Base-by-base conservation (phyloP, 176 grass and related monocot genomes). In the Puccinellia tenuiflora region DNA sequence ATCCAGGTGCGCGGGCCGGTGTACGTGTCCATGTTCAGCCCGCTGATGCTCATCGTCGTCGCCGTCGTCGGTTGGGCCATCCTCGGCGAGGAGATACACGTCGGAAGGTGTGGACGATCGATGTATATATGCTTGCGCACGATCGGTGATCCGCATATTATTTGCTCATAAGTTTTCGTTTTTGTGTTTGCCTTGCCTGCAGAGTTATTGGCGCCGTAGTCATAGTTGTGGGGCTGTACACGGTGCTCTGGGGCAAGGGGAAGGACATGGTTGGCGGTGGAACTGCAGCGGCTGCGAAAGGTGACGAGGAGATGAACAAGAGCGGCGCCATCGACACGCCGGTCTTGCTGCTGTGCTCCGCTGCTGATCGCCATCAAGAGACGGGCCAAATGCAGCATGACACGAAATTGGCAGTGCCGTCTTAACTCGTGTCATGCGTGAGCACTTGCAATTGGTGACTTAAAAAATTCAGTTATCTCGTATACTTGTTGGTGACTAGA, bases 211-310 rank as follows among this genome's bases (percentile, higher is more conserved):
- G 92, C 51, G 82, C 88, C 43, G 56, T 61, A 2, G 21, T 94
- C 12, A 91, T 91, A 65, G 86, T 94, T 5, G 46, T 73, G 24
- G 92, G 88, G 8, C 18, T 88, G 26, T 93, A 93, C 78, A 57
- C 82, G 0, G 88, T 94, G 51, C 79, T 94, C 21, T 88, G 92
- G 92, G 88, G 83, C 9, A 91, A 91, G 83, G 76, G 83, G 60
- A 86, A 51, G 70, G 88, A 94, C 31, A 15, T 75, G 20, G 80
- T 67, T 10, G 82, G 47, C 40, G 21, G 81, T 0, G 76, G 47
- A 17, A 72, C 84, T 33, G 76, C 73, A 46, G 15, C 57, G 9
- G 34, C 22, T 21, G 33, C 53, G 4, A 20, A 37, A 1, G 67
- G 73, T 9, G 69, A 61, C 8, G 78, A 38, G 43, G 43, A 68